Conservation (phyloP, 83 land plant species). For the Picea abies region DNA sequence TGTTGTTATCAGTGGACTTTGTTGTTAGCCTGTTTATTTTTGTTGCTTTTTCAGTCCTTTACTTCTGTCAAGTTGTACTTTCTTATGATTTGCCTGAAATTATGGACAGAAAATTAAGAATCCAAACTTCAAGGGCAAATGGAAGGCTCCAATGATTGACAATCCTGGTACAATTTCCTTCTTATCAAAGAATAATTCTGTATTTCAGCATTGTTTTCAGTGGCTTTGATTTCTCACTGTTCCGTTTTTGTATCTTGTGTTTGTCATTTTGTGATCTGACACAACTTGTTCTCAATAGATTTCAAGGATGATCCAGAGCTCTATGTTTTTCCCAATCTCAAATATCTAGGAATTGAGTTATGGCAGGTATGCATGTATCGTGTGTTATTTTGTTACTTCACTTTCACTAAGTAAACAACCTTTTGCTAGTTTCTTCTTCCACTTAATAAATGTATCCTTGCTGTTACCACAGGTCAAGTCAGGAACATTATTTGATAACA, state of each 20-base stretch:
- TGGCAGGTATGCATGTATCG: constrained; percentile 69
- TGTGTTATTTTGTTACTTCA: neutral
- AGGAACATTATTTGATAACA: constrained; percentile 83
- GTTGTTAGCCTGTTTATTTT: neutral
- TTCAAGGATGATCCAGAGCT: constrained; percentile 88
- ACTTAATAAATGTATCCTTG: neutral
- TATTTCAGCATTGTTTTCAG: neutral
- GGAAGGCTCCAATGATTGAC: constrained; percentile 92
- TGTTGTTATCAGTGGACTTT: neutral
- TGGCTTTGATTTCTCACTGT: neutral
- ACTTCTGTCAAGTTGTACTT: neutral
- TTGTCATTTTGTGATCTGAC: neutral
- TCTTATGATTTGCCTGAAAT: neutral
- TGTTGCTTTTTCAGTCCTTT: neutral
- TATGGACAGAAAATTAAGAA: constrained; percentile 81
- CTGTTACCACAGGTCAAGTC: constrained; percentile 71
- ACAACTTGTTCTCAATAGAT: constrained; percentile 33
- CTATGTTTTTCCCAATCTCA: constrained; percentile 77
- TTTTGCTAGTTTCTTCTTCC: neutral
- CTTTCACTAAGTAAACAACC: neutral
- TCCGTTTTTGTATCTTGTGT: neutral
- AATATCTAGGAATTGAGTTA: constrained; percentile 81
- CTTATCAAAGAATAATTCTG: neutral
- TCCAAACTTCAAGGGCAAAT: constrained; percentile 91
- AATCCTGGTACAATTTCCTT: constrained; percentile 73